Base-by-base conservation (phyloP, 2,329 filamentous ascomycete species). In the Thielaviopsis populi region DNA sequence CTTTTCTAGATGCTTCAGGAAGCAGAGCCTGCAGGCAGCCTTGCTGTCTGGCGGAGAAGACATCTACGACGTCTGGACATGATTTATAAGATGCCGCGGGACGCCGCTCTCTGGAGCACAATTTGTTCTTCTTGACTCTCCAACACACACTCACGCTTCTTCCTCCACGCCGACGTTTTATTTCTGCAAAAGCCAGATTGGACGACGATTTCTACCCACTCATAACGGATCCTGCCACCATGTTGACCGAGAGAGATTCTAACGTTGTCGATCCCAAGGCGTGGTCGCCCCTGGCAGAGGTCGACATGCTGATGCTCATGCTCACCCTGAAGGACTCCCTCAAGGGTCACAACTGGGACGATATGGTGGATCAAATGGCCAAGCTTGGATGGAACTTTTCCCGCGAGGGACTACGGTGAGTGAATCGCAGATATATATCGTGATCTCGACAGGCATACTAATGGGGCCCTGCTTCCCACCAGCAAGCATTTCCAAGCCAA, bases 261-360 rank as follows among this genome's bases (percentile, higher is more conserved):
- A 19, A 46, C 17, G 19, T 19, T 46, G 42, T 19, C 8, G 42
- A 46, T 24, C 10, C 56, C 40, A 59, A 48, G 15, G 27, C 17
- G 19, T 63, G 62, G 62, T 58, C 62, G 1, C 62, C 53, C 8
- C 17, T 41, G n/a, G 62, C 56, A 24, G 62, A 63, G 30, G 17
- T 63, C 17, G 62, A 63, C 22, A 22, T 63, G 17, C 27, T 63
- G 24, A 58, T 59, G 53, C 33, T 63, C 19, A 63, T 63, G 48
- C 62, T 48, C 40, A 56, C 19, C 41, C 33, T 58, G 6, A 63
- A 63, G 42, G n/a, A 53, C 24, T 53, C 62, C 7, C 22, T 15
- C 10, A 37, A 58, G 37, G 41, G 22, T 3, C 62, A 63, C 10
- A 48, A 63, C 62, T 63, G 53, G 62, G 19, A 59, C 33, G 24